These are phyloP conservation scores for Graphiopsis chlorocephala DNA, from an alignment of 2,329 filamentous ascomycete genomes.

Conservation along the genomic window DNA sequence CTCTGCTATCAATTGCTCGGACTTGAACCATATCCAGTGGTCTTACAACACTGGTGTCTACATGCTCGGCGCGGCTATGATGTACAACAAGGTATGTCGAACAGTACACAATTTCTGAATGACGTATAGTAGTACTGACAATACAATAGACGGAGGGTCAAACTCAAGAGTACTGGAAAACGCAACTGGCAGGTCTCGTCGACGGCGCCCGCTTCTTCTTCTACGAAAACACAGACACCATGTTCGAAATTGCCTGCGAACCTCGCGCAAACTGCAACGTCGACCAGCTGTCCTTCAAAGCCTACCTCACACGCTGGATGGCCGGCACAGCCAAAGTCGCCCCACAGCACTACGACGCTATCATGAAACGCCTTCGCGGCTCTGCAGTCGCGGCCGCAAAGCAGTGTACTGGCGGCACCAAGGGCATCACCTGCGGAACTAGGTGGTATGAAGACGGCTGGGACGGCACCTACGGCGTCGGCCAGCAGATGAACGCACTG, in stretches of 20 bases:
- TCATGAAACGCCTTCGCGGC: constrained; percentile 53
- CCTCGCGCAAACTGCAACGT: constrained; percentile 40
- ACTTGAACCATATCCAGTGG: constrained; percentile 48
- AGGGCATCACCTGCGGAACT: constrained; percentile 46
- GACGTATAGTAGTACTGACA: neutral
- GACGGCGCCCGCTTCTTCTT: constrained; percentile 40
- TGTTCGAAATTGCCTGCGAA: constrained; percentile 48
- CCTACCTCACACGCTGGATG: constrained; percentile 46
- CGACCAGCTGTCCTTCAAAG: constrained; percentile 45
- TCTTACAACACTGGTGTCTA: constrained; percentile 47
- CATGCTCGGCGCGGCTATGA: constrained; percentile 46
- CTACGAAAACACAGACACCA: constrained; percentile 33
- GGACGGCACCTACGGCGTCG: constrained; percentile 51
- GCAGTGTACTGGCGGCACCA: constrained; percentile 50
- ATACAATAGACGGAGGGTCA: constrained; percentile 24
- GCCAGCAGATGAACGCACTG: constrained; percentile 58
- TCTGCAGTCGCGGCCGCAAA: constrained; percentile 55
- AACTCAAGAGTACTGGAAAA: constrained; percentile 23
- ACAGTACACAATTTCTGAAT: neutral
- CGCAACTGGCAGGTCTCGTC: constrained; percentile 26
- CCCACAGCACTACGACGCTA: constrained; percentile 51
- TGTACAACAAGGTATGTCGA: constrained; percentile 40
- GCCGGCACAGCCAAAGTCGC: constrained; percentile 57
- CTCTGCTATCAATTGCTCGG: constrained; percentile 45
- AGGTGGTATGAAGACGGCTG: constrained; percentile 41